These are phyloP conservation scores for Trichoderma asperelloides DNA, from an alignment of 495 filamentous ascomycete genomes.

Conservation along the genomic window DNA sequence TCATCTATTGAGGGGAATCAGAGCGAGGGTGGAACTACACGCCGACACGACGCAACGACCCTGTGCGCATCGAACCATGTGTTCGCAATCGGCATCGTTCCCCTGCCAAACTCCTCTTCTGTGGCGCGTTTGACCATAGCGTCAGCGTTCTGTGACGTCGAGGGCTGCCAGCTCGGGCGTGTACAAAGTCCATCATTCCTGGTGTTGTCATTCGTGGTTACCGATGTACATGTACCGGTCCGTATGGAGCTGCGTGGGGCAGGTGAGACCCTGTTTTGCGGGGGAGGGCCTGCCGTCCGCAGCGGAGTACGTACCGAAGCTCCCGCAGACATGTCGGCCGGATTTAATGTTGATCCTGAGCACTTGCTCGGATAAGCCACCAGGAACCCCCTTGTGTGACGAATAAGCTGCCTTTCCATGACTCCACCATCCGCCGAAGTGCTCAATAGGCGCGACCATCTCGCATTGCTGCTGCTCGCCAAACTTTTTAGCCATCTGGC, in stretches of 20 bases:
- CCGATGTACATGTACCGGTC: background rate
- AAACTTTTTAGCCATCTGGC: background rate
- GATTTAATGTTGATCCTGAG: slow-evolving; percentile 5
- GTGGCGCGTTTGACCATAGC: background rate
- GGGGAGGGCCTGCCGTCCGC: background rate
- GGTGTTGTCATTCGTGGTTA: background rate
- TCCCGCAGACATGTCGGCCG: background rate
- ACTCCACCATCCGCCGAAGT: background rate
- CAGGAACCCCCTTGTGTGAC: background rate
- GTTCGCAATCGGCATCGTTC: background rate
- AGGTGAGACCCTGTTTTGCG: background rate
- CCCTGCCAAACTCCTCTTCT: background rate
- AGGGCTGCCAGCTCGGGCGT: no score
- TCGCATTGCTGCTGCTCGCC: background rate
- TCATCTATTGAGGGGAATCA: no score
- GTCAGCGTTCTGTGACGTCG: background rate
- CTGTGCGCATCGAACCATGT: no score
- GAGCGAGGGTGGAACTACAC: no score
- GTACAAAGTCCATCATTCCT: background rate
- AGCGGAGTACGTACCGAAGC: background rate
- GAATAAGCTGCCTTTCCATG: background rate
- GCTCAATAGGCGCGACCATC: background rate
- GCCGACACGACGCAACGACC: no score
- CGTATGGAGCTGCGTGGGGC: background rate
- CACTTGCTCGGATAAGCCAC: background rate